Evolutionary conservation across 75 land plant genomes (phyloP), one percentile per base, ranked within the genome.

Genomic region (Selaginella moellendorffii): DNA sequence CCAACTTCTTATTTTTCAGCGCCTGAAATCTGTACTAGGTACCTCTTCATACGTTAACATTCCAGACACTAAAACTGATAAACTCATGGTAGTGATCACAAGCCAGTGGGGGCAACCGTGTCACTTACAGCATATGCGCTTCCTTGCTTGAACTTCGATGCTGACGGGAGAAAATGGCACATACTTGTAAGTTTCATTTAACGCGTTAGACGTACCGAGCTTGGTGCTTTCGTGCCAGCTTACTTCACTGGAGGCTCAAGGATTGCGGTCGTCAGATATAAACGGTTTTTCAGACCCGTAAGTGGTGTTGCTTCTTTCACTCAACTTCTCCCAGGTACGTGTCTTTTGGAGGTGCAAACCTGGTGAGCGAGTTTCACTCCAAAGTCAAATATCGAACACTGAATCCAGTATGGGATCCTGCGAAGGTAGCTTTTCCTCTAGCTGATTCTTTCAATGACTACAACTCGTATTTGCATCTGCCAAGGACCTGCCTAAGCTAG

Each of bases 331-430:
- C 46, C 25, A 74, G 76, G 22, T 74, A 70, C 29, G 31, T 74
- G 20, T 79, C 74, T 26, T 79, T 79, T 58, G 59, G 64, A 28
- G 81, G 81, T 29, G 74, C 81, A 54, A 79, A 79, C 29, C 56
- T 79, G 52, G 24, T 76, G 24, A 63, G 71, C 26, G 74, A 60
- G 24, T 73, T 71, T 27, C 70, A 68, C 29, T 66, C 81, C 24
- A 71, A 69, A 54, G 81, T 76, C 24, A 76, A 74, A 30, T 68
- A 71, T 53, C 78, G 71, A 30, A 79, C 78, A 22, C 59, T 79
- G 56, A 76, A 79, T 71, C 81, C 81, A 1, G 81, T 79, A n/a
- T 79, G 81, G 81, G 65, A 79, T 63, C 79, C 81, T 9, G 22
- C 63, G 29, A 69, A 74, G 76, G 76, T 74, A 58, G 5, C 10